phyloP scores from a whole-genome alignment of 2,329 filamentous ascomycete species.

The Triangularia verruculosa region DNA sequence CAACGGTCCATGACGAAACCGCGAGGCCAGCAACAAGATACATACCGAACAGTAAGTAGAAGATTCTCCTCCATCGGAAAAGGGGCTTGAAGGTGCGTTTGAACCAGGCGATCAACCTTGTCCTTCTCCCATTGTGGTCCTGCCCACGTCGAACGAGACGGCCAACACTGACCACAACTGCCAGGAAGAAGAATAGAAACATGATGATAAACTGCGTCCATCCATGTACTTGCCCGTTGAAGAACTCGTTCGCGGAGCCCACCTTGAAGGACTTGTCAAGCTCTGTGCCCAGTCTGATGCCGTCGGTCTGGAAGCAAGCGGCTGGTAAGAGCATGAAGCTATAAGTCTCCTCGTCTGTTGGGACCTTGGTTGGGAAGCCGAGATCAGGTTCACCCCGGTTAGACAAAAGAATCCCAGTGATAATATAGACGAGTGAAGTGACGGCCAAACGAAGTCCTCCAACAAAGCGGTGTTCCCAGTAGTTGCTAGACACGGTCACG shows the following conservation, averaged over 20 bases:
- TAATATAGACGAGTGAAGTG: constrained; percentile 31
- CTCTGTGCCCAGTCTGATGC: constrained; percentile 8
- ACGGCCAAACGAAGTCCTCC: constrained; percentile 32
- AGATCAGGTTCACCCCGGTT: constrained; percentile 30
- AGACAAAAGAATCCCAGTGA: constrained; percentile 34
- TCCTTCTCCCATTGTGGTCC: constrained; percentile 11
- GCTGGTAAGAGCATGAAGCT: constrained; percentile 32
- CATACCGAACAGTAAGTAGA: constrained; percentile 17
- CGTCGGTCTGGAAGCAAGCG: constrained; percentile 32
- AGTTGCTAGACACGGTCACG: constrained; percentile 35
- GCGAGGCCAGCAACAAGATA: constrained; percentile 27
- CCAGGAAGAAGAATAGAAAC: constrained; percentile 22
- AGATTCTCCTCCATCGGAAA: constrained; percentile 11
- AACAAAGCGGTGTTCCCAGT: constrained; percentile 34
- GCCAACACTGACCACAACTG: constrained; percentile 20
- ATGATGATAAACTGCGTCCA: constrained; percentile 25
- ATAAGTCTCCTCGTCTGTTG: constrained; percentile 18
- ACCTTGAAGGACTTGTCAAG: constrained; percentile 7
- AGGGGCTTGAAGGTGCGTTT: constrained; percentile 2
- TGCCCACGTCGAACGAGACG: constrained; percentile 18
- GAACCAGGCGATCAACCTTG: constrained; percentile 15
- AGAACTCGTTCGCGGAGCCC: constrained; percentile 9
- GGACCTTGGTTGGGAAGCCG: constrained; percentile 32
- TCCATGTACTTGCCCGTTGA: constrained; percentile 21
- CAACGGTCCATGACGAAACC: constrained; percentile 26